Evolutionary conservation across 2,329 filamentous ascomycete genomes (phyloP).

Genomic region (Xylariaceae sp.): DNA sequence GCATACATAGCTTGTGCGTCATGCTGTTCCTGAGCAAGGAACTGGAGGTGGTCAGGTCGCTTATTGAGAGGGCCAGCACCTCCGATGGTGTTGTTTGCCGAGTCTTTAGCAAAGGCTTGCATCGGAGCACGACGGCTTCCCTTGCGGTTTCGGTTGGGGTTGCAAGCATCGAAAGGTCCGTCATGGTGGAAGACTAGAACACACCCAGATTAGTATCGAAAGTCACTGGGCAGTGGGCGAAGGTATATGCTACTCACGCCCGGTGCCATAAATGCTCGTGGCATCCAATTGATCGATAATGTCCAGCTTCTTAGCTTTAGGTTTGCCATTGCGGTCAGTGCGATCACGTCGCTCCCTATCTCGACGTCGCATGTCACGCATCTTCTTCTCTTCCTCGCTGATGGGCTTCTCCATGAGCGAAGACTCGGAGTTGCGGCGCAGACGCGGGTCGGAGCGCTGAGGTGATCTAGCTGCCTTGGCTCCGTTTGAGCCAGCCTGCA

Average conservation of each 20-base stretch:
- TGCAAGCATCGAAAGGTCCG: constrained; percentile 93
- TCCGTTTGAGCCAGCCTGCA: constrained; percentile 33
- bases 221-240: not conserved
- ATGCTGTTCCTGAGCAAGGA: constrained; percentile 74
- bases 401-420: constrained; percentile 64
- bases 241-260: constrained; percentile 59
- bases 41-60: constrained; percentile 78
- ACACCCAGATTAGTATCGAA: constrained; percentile 6
- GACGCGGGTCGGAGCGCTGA: constrained; percentile 45
- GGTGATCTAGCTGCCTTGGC: constrained; percentile 36
- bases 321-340: constrained; percentile 52
- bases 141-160: constrained; percentile 87
- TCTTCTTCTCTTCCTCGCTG: constrained; percentile 56
- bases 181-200: constrained; percentile 88
- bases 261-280: constrained; percentile 90
- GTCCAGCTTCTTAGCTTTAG: constrained; percentile 59
- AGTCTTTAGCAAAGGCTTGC: constrained; percentile 92
- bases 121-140: constrained; percentile 82
- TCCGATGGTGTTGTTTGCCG: constrained; percentile 85
- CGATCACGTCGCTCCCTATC: constrained; percentile 50
- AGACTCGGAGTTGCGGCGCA: constrained; percentile 75
- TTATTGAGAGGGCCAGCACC: constrained; percentile 80
- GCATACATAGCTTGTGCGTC: constrained; percentile 83
- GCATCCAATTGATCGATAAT: constrained; percentile 96
- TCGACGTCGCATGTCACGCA: constrained; percentile 45